These are phyloP conservation scores for Aspergillus neotritici DNA, from an alignment of 2,329 filamentous ascomycete species.

Conservation along the genomic window DNA sequence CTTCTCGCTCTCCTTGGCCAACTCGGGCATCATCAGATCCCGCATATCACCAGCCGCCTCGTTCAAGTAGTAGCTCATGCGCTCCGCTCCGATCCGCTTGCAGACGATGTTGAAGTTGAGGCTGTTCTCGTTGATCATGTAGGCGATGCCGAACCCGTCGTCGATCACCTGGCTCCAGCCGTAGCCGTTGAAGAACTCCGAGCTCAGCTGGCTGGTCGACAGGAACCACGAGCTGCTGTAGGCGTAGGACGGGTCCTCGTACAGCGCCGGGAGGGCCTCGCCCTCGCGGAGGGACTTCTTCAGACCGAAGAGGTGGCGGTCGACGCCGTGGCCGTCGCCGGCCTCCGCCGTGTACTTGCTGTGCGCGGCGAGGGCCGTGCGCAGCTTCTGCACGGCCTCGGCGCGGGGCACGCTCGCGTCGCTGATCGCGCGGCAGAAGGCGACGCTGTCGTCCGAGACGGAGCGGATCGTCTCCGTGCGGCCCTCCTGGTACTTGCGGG, in stretches of 20 bases:
- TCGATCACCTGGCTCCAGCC: conserved; percentile 98
- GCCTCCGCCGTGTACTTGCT: conserved; percentile 87
- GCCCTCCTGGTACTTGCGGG: conserved; percentile 89
- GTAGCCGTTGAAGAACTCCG: conserved; percentile 98
- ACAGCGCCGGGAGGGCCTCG: conserved; percentile 76
- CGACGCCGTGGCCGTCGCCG: conserved; percentile 86
- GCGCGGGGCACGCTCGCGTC: conserved; percentile 60
- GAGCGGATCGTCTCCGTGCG: conserved; percentile 93
- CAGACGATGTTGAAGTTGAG: conserved; percentile 98
- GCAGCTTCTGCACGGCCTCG: conserved; percentile 68
- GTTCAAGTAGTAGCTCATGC: conserved; percentile 93
- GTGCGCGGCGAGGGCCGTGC: conserved; percentile 73
- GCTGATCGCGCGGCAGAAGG: conserved; percentile 84
- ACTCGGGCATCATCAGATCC: conserved; percentile 73
- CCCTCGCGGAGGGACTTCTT: conserved; percentile 81
- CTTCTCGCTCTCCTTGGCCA: conserved; percentile 64
- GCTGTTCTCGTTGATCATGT: conserved; percentile 99
- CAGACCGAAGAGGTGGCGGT: conserved; percentile 93
- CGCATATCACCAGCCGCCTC: conserved; percentile 88
- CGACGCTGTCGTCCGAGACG: conserved; percentile 84
- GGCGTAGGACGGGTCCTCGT: conserved; percentile 74
- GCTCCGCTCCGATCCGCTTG: conserved; percentile 82
- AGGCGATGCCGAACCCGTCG: conserved; percentile 92
- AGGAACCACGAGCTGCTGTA: conserved; percentile 90
- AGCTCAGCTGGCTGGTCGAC: conserved; percentile 81